A percentile compares a stretch with the other conserved stretches of the same genome.
Evolutionary conservation across 1,139 yeast genomes (phyloP).

Genomic region (Yamadazyma membranifaciens): DNA sequence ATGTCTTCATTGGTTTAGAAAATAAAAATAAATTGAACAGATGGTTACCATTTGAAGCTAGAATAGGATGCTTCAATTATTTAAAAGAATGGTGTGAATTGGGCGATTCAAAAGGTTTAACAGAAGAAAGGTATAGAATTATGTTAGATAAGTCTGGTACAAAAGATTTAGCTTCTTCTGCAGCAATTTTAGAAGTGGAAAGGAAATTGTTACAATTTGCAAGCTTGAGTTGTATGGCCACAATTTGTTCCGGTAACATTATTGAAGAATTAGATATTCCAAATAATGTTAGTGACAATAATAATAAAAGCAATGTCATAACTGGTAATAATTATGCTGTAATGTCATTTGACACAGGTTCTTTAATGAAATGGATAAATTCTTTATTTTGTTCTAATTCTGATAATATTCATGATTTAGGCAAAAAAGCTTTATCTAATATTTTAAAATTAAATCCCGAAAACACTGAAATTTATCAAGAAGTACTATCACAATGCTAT

Average conservation of each 20-base stretch:
- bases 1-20: conserved; percentile 56
- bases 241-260: conserved; percentile 67
- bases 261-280: conserved; percentile 48
- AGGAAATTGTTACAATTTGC: conserved; percentile 68
- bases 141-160: conserved; percentile 53
- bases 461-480: conserved; percentile 55
- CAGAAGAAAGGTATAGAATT: conserved; percentile 63
- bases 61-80: conserved; percentile 78
- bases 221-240: conserved; percentile 81
- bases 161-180: conserved; percentile 52
- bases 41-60: conserved; percentile 82
- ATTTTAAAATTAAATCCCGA: conserved; percentile 60
- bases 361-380: conserved; percentile 76
- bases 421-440: conserved; percentile 70
- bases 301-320: background rate
- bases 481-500: conserved; percentile 70
- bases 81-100: conserved; percentile 94
- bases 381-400: conserved; percentile 60
- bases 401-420: conserved; percentile 62
- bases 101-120: conserved; percentile 61
- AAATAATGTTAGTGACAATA: conserved; percentile 18
- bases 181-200: conserved; percentile 84
- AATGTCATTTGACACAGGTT: conserved; percentile 68
- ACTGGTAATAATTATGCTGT: conserved; percentile 24
- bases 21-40: conserved; percentile 40